These are phyloP conservation scores for Helotiales sp. DNA, from an alignment of 2,329 filamentous ascomycete species.

Conservation along the genomic window DNA sequence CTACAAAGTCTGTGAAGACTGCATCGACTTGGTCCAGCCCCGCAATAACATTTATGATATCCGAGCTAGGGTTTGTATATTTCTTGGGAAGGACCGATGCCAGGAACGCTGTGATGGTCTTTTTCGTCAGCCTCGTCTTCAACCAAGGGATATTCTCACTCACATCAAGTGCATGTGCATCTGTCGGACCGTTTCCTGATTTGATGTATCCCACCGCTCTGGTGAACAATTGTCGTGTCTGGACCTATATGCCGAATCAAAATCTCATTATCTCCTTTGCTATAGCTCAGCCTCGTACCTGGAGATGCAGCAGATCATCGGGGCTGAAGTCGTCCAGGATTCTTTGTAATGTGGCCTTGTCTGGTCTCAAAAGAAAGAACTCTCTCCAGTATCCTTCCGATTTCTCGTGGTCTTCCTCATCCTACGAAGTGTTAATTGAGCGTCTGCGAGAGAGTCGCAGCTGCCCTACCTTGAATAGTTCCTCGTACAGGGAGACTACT, in stretches of 20 bases:
- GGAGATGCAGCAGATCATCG: slow-evolving; percentile 73
- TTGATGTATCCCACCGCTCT: slow-evolving; percentile 71
- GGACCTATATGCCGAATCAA: slow-evolving; percentile 27
- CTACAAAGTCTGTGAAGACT: slow-evolving; percentile 86
- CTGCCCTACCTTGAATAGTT: slow-evolving; percentile 69
- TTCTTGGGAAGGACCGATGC: slow-evolving; percentile 80
- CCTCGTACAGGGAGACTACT: slow-evolving; percentile 85
- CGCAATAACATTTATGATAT: slow-evolving; percentile 86
- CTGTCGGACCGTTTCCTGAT: slow-evolving; percentile 56
- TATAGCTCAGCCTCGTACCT: slow-evolving; percentile 57
- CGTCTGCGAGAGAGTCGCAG: neutral
- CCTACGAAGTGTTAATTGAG: slow-evolving; percentile 42
- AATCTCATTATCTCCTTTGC: neutral
- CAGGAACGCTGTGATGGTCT: slow-evolving; percentile 91
- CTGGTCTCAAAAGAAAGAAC: slow-evolving; percentile 87
- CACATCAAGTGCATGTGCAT: slow-evolving; percentile 86
- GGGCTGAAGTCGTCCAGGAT: slow-evolving; percentile 71
- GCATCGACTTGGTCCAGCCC: slow-evolving; percentile 86
- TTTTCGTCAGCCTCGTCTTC: slow-evolving; percentile 42
- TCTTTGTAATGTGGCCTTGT: slow-evolving; percentile 64
- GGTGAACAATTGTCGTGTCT: slow-evolving; percentile 64
- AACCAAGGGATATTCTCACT: slow-evolving; percentile 32
- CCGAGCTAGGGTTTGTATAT: slow-evolving; percentile 92
- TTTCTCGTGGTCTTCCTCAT: slow-evolving; percentile 66
- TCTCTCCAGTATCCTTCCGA: slow-evolving; percentile 94